Evolutionary conservation across 495 filamentous ascomycete genomes (phyloP).

Genomic region (Tuber magnatum): DNA sequence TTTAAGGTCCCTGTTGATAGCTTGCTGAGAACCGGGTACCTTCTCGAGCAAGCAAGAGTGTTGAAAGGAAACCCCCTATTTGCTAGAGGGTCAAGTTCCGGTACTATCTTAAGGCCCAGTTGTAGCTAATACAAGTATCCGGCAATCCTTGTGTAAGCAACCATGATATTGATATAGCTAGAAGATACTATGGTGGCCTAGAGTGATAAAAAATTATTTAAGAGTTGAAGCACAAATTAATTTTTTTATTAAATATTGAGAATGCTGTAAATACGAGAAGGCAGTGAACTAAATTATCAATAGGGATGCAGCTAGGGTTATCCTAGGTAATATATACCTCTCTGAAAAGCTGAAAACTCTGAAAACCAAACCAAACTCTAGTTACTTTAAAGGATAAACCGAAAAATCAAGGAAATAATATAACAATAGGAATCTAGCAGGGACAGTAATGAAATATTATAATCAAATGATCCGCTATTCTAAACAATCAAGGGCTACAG

Average conservation of each 20-base stretch:
- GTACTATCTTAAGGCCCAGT: not conserved
- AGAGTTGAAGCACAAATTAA: not conserved
- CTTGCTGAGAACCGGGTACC: no score
- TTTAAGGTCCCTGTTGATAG: not conserved
- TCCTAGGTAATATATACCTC: not conserved
- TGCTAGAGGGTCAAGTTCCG: not conserved
- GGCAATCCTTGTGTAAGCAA: not conserved
- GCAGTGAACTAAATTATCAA: not conserved
- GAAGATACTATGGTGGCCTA: no score
- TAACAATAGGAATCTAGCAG: no score
- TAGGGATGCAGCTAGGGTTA: not conserved
- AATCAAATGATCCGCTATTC: no score
- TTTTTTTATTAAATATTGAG: no score
- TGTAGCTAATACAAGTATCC: not conserved
- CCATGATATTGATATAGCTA: no score
- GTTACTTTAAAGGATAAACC: no score
- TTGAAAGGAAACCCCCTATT: not conserved
- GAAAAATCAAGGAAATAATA: no score
- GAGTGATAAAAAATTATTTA: not conserved
- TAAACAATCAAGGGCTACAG: no score
- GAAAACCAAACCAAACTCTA: no score
- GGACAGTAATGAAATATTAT: no score
- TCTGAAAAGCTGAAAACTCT: not conserved
- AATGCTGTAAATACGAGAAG: not conserved
- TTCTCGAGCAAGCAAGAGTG: not conserved